Evolutionary conservation across 176 grass and related monocot genomes (phyloP).

Genomic region (Carex scoparia): DNA sequence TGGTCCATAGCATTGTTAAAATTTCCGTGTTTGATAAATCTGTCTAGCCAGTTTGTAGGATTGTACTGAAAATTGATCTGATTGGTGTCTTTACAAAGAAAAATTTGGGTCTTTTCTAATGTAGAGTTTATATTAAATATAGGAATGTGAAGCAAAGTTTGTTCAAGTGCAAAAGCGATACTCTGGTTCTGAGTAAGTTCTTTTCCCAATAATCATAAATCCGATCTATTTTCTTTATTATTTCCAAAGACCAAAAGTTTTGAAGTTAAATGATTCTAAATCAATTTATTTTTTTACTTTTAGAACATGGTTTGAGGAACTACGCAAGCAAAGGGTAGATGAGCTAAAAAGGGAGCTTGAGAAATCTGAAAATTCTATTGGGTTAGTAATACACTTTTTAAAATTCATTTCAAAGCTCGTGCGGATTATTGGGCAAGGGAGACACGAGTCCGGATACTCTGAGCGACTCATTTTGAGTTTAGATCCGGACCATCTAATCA

Average conservation of each 20-base stretch:
- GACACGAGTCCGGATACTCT: no score
- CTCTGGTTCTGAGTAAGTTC: slow-evolving; percentile 66
- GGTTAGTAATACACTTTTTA: slow-evolving; percentile 43
- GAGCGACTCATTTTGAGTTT: no score
- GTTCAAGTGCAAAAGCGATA: slow-evolving; percentile 64
- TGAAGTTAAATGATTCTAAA: background rate
- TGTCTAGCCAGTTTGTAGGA: background rate
- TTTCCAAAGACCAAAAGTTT: slow-evolving; percentile 6
- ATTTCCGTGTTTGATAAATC: background rate
- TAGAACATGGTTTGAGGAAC: slow-evolving; percentile 86
- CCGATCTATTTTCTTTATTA: slow-evolving; percentile 17
- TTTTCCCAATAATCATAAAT: background rate
- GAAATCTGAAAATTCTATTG: slow-evolving; percentile 73
- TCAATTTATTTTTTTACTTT: slow-evolving; percentile 16
- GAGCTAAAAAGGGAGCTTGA: slow-evolving; percentile 70
- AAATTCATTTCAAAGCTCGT: background rate
- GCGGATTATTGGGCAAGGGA: background rate
- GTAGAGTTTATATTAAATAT: slow-evolving; percentile 20
- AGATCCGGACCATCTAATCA: no score
- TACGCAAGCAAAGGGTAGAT: slow-evolving; percentile 75
- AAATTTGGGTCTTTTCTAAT: background rate
- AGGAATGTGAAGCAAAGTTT: slow-evolving; percentile 88
- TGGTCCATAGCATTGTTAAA: background rate
- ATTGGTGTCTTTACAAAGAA: background rate
- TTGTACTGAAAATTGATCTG: background rate